Percentiles rank a stretch among this genome's conserved stretches.
phyloP scores from a whole-genome alignment of 2,329 filamentous ascomycete species.

The Calycina marina region DNA sequence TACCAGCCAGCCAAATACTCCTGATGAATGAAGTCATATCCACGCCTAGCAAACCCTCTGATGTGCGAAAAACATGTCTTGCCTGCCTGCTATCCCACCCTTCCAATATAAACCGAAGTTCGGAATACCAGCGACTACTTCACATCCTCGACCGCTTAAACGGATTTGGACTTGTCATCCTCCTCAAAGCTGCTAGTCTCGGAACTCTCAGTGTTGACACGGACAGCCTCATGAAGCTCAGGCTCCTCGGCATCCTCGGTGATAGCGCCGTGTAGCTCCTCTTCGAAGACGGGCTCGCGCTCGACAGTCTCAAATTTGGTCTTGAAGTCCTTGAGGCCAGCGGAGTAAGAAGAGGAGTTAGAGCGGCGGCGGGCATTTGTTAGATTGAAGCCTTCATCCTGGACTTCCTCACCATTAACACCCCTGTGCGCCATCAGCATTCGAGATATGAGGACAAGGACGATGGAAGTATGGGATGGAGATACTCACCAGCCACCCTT shows the following conservation, averaged over 20 bases:
- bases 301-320: slow-evolving; percentile 94
- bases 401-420: slow-evolving; percentile 64
- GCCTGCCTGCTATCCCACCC: slow-evolving; percentile 9
- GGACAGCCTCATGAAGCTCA: slow-evolving; percentile 15
- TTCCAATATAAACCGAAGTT: too few species aligned
- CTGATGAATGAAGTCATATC: slow-evolving; percentile 13
- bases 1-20: slow-evolving; percentile 11
- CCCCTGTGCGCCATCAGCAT: slow-evolving; percentile 46
- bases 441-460: too few species aligned
- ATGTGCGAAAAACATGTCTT: slow-evolving; percentile 13
- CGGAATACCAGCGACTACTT: slow-evolving; percentile 11
- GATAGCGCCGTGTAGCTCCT: slow-evolving; percentile 57
- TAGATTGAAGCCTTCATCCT: slow-evolving; percentile 73
- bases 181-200: slow-evolving; percentile 21
- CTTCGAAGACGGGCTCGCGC: slow-evolving; percentile 82
- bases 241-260: slow-evolving; percentile 17
- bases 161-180: slow-evolving; percentile 28
- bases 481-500: slow-evolving; percentile 93
- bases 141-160: slow-evolving; percentile 7
- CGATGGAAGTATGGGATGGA: too few species aligned
- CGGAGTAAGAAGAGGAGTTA: slow-evolving; percentile 68
- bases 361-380: slow-evolving; percentile 79
- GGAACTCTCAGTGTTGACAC: slow-evolving; percentile 16
- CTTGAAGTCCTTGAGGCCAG: slow-evolving; percentile 66
- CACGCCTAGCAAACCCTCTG: slow-evolving; percentile 12